These are phyloP conservation scores for Pulicaria dysenterica DNA, from an alignment of 129 eudicot genomes.

Conservation along the genomic window DNA sequence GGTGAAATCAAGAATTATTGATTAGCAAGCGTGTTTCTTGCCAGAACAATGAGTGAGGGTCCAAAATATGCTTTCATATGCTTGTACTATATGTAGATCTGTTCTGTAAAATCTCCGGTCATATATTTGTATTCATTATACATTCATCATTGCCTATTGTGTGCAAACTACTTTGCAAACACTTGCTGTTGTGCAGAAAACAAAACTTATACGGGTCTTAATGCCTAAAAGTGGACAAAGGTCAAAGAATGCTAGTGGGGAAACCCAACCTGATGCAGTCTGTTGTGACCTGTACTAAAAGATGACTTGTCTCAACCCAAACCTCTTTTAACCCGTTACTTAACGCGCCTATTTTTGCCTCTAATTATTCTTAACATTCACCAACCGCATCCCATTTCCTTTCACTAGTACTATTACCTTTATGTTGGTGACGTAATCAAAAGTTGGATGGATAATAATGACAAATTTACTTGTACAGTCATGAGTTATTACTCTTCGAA, in stretches of 20 bases:
- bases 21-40: neutral
- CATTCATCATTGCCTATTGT: neutral
- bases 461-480: constrained; percentile 48
- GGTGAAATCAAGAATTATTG: neutral
- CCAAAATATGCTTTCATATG: neutral
- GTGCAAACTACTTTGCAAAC: neutral
- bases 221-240: neutral
- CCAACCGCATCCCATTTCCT: constrained; percentile 8
- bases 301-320: neutral
- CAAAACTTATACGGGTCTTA: neutral
- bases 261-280: neutral
- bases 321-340: neutral
- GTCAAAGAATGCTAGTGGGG: neutral
- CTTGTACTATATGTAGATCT: neutral
- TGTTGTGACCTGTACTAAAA: neutral
- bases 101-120: neutral
- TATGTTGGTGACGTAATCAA: neutral
- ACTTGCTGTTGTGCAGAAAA: neutral
- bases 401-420: neutral
- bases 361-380: neutral
- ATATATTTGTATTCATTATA: constrained; percentile 13
- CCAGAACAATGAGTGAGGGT: neutral
- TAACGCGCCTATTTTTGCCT: neutral
- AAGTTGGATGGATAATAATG: neutral
- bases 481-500: constrained; percentile 91